These are phyloP conservation scores for Chlorencoelia australis DNA, from an alignment of 2,329 filamentous ascomycete genomes.

Conservation along the genomic window DNA sequence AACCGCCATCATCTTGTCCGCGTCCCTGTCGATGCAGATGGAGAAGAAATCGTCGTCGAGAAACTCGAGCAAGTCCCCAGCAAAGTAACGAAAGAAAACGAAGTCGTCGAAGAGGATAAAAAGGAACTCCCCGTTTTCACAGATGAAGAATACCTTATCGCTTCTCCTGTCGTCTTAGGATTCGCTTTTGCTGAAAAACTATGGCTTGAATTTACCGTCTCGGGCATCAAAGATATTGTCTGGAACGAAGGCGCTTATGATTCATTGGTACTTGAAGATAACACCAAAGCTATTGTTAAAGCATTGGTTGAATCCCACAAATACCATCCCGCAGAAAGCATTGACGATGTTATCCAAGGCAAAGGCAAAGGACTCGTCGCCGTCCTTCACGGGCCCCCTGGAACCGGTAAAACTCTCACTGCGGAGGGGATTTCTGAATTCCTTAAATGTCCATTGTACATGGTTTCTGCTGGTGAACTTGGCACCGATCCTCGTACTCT, in stretches of 20 bases:
- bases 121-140: conserved; percentile 47
- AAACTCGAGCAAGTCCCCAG: conserved; percentile 44
- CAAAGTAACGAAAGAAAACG: conserved; percentile 17
- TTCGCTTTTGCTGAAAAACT: conserved; percentile 83
- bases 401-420: conserved; percentile 81
- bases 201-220: conserved; percentile 82
- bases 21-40: conserved; percentile 45
- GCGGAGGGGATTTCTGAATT: conserved; percentile 80
- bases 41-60: conserved; percentile 43
- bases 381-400: conserved; percentile 76
- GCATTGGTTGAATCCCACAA: conserved; percentile 79
- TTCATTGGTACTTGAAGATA: conserved; percentile 60
- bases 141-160: conserved; percentile 75
- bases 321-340: conserved; percentile 69
- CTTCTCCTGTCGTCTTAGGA: conserved; percentile 74
- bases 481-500: conserved; percentile 67
- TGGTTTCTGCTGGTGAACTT: conserved; percentile 72
- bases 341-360: conserved; percentile 73
- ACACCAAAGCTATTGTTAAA: conserved; percentile 58
- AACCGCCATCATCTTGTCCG: conserved; percentile 41
- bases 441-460: conserved; percentile 72
- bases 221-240: conserved; percentile 66
- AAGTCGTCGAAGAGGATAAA: conserved; percentile 20
- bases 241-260: conserved; percentile 81
- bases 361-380: conserved; percentile 79